Percentiles rank a stretch among this genome's conserved stretches.
These are phyloP conservation scores for Phytophthora rubi DNA, from an alignment of 352 stramenopile genomes.

Conservation along the genomic window DNA sequence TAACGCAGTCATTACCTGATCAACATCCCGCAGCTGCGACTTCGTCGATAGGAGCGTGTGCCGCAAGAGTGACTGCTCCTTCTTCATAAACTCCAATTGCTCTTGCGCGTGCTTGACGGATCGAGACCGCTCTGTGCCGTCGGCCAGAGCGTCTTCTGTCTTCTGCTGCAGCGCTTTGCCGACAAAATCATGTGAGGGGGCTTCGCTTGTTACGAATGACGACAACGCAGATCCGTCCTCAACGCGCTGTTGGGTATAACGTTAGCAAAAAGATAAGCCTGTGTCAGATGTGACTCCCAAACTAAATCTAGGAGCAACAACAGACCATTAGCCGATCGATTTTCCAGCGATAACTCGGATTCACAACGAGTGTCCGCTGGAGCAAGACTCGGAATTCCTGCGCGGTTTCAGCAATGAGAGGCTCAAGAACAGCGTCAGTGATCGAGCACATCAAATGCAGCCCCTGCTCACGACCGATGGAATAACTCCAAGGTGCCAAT, in stretches of 20 bases:
- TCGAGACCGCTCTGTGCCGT: constrained; percentile 38
- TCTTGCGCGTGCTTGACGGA: constrained; percentile 59
- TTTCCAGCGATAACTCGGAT: constrained; percentile 56
- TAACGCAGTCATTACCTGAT: constrained; percentile 38
- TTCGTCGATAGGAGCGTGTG: constrained; percentile 57
- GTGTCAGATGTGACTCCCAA: background rate
- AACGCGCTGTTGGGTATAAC: constrained; percentile 8
- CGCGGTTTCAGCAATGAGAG: constrained; percentile 40
- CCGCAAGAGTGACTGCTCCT: constrained; percentile 58
- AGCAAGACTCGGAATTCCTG: constrained; percentile 49
- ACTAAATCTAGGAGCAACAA: background rate
- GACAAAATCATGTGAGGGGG: constrained; percentile 27
- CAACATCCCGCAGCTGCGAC: constrained; percentile 49
- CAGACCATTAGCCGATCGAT: constrained; percentile 54
- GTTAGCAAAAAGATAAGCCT: background rate
- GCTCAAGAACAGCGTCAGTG: constrained; percentile 52
- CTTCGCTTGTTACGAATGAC: constrained; percentile 15
- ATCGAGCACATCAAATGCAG: constrained; percentile 67
- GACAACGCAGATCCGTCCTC: constrained; percentile 5
- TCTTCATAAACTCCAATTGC: constrained; percentile 69
- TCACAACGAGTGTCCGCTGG: constrained; percentile 49
- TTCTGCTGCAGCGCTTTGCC: constrained; percentile 33
- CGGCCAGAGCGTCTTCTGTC: constrained; percentile 37
- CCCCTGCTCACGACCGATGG: constrained; percentile 40
- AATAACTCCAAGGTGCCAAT: constrained; percentile 56